Base-by-base conservation (phyloP, 148 eudicot species). In the Dysphania ambrosioides region DNA sequence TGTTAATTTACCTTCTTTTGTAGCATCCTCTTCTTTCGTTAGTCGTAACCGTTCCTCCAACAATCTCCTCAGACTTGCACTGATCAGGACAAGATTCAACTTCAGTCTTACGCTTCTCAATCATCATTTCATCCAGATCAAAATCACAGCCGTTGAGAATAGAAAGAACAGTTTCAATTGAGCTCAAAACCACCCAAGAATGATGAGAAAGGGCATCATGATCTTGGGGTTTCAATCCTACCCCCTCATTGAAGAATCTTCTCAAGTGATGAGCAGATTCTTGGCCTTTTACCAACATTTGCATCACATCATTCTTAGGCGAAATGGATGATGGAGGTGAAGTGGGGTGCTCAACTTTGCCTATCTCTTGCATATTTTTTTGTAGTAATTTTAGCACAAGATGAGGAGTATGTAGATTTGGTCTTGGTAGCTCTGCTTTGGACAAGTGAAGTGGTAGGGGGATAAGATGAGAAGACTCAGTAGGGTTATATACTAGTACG, bases 1-100 rank as follows among this genome's bases (percentile, higher is more conserved):
- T 24, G 26, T 0, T 2, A 2, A 6, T 15, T 24, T 73, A 80
- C 83, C 83, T 76, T 36, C 72, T 80, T 32, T 80, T 80, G 73
- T 76, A 71, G 55, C 73, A 44, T 65, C 72, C 72, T 57, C 75
- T 75, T 64, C 38, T 72, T 38, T 12, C 47, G 38, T 56, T 61
- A 5, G 8, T 26, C 2, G 42, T 29, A 29, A 31, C 1, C 0
- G 24, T 21, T 0, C 13, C 42, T 1, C 16, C 34, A 57, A 2
- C 36, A 66, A 57, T 73, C 0, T 63, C 71, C 5, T 63, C 36
- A 70, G 78, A 73, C 18, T 70, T 59, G n/a, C 24, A n/a, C 64
- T 2, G 26, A 32, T 57, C 24, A 41, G 38, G 41, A 23, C 32
- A 27, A n/a, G n/a, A n/a, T 34, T 58, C 51, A 47, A 1, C 1